Conservation (phyloP, 2,329 filamentous ascomycete species). For the Microcyclospora tardicrescens region DNA sequence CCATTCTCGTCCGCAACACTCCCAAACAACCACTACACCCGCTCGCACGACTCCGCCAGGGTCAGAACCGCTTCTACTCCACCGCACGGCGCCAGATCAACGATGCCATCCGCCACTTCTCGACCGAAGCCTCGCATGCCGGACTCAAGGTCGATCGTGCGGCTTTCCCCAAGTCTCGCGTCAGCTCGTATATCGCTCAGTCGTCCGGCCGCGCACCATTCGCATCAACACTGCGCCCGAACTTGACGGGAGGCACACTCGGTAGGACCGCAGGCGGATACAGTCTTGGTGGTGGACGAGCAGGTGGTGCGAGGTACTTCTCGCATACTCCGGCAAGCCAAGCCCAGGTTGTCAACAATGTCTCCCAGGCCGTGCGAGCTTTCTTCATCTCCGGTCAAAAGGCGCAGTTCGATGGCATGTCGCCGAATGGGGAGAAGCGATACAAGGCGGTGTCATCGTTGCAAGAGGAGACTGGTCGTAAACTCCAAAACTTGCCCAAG, state of each 20-base stretch:
- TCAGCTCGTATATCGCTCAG: slow-evolving; percentile 44
- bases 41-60: slow-evolving; percentile 49
- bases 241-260: slow-evolving; percentile 76
- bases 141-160: slow-evolving; percentile 37
- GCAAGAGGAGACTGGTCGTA: slow-evolving; percentile 59
- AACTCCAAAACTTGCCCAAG: slow-evolving; percentile 47
- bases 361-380: slow-evolving; percentile 82
- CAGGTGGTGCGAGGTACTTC: slow-evolving; percentile 71
- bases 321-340: slow-evolving; percentile 75
- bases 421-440: slow-evolving; percentile 58
- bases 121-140: slow-evolving; percentile 30
- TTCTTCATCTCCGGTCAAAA: slow-evolving; percentile 89
- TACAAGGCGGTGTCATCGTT: slow-evolving; percentile 66
- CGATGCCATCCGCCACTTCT: slow-evolving; percentile 38
- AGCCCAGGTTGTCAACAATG: slow-evolving; percentile 85
- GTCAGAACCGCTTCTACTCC: slow-evolving; percentile 50
- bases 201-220: slow-evolving; percentile 71
- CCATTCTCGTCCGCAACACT: slow-evolving; percentile 44
- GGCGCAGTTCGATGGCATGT: slow-evolving; percentile 70
- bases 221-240: slow-evolving; percentile 76
- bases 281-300: slow-evolving; percentile 50
- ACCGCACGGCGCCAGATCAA: slow-evolving; percentile 36
- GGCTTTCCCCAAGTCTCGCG: slow-evolving; percentile 43
- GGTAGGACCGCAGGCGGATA: slow-evolving; percentile 87
- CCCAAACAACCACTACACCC: slow-evolving; percentile 48